Evolutionary conservation across 768 basidiomycete genomes (phyloP).

Genomic region (Hypholoma fasciculare): DNA sequence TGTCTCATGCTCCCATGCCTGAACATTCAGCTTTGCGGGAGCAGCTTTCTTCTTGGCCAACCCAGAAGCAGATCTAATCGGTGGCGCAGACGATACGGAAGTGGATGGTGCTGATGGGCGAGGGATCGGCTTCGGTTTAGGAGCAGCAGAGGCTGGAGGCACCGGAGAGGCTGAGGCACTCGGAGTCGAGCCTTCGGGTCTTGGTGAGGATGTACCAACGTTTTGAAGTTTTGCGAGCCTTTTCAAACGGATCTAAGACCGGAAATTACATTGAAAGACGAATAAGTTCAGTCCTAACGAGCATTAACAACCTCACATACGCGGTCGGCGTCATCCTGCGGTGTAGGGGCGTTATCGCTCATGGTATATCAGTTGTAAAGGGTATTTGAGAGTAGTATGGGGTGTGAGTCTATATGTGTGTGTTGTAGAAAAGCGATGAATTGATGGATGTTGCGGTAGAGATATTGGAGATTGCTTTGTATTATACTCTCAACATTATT

Average conservation of each 20-base stretch:
- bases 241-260: slow-evolving; percentile 81
- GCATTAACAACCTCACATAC: slow-evolving; percentile 38
- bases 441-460: neutral
- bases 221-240: slow-evolving; percentile 83
- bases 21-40: slow-evolving; percentile 48
- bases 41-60: slow-evolving; percentile 51
- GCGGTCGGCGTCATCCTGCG: slow-evolving; percentile 80
- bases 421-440: neutral
- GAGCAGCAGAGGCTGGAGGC: slow-evolving; percentile 18
- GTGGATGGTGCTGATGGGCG: slow-evolving; percentile 24
- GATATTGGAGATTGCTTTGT: neutral
- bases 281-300: neutral
- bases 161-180: slow-evolving; percentile 18
- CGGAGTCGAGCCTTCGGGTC: slow-evolving; percentile 25
- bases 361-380: slow-evolving; percentile 20
- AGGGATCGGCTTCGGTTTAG: slow-evolving; percentile 34
- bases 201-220: slow-evolving; percentile 33
- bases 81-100: slow-evolving; percentile 30
- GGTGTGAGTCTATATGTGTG: neutral
- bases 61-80: slow-evolving; percentile 30
- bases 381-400: neutral
- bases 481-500: neutral
- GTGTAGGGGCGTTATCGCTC: slow-evolving; percentile 45
- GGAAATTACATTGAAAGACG: neutral
- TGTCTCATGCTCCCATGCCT: slow-evolving; percentile 73